Percentiles rank a stretch among this genome's conserved stretches.
Evolutionary conservation across 352 stramenopile species (phyloP).

Genomic region (Globisporangium nunn): DNA sequence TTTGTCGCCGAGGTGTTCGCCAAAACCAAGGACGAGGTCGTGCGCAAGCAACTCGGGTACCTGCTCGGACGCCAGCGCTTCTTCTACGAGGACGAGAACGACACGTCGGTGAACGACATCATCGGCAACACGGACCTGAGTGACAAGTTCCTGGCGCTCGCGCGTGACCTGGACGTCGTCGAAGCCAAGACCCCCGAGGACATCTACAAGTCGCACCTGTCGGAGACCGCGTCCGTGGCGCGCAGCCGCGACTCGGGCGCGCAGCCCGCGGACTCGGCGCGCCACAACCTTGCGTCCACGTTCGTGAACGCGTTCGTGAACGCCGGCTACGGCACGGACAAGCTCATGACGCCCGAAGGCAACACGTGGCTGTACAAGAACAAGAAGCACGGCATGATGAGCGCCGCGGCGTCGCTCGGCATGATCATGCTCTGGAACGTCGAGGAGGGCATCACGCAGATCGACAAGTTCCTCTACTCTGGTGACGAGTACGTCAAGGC

Average conservation of each 20-base stretch:
- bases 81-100: constrained; percentile 92
- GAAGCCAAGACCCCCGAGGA: constrained; percentile 96
- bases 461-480: constrained; percentile 99
- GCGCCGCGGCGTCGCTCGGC: constrained; percentile 94
- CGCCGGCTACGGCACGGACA: constrained; percentile 96
- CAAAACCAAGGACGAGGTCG: constrained; percentile 57
- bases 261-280: constrained; percentile 93
- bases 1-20: constrained; percentile 74
- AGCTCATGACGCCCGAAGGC: constrained; percentile 89
- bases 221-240: constrained; percentile 89
- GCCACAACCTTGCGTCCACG: constrained; percentile 97
- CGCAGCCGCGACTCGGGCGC: constrained; percentile 58
- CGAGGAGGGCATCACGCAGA: constrained; percentile 98
- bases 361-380: constrained; percentile 99
- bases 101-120: constrained; percentile 87
- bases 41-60: constrained; percentile 92
- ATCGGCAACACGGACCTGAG: constrained; percentile 96
- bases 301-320: constrained; percentile 99
- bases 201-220: constrained; percentile 99
- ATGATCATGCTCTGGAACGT: constrained; percentile 99
- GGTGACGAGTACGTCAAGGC: constrained; percentile 98
- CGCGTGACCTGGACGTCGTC: constrained; percentile 96
- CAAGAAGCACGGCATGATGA: constrained; percentile 99
- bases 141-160: constrained; percentile 95
- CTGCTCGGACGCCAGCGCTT: constrained; percentile 93